A percentile compares a stretch with the other conserved stretches of the same genome.
Evolutionary conservation across 2,329 filamentous ascomycete species (phyloP).

Genomic region (Penicillium vulpinum): DNA sequence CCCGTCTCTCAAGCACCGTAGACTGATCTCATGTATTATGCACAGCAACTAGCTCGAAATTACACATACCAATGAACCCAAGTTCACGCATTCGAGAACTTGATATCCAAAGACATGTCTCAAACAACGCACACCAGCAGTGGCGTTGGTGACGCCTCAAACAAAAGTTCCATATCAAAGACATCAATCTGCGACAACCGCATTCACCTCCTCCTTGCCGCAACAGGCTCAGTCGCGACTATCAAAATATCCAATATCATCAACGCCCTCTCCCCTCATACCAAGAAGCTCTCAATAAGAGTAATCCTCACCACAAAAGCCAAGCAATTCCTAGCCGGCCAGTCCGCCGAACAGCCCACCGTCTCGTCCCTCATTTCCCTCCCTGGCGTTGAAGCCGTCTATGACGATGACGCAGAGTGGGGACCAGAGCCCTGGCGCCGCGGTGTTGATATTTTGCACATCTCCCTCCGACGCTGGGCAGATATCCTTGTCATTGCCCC

Average conservation of each 20-base stretch:
- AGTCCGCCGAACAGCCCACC: slow-evolving; percentile 72
- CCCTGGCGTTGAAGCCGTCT: slow-evolving; percentile 73
- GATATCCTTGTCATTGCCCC: slow-evolving; percentile 79
- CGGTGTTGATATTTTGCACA: slow-evolving; percentile 76
- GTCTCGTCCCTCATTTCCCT: slow-evolving; percentile 58
- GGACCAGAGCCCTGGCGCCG: slow-evolving; percentile 67
- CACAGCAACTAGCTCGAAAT: background rate
- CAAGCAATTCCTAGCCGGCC: slow-evolving; percentile 70
- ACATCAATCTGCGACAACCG: background rate
- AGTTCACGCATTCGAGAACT: background rate
- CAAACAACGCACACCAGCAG: background rate
- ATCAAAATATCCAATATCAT: slow-evolving; percentile 74
- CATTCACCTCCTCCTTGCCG: slow-evolving; percentile 52
- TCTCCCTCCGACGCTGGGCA: slow-evolving; percentile 78
- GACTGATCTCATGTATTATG: background rate
- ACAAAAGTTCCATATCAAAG: background rate
- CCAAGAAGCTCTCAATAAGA: slow-evolving; percentile 67
- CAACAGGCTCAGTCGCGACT: slow-evolving; percentile 72
- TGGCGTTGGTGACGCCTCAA: background rate
- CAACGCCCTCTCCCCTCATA: slow-evolving; percentile 39
- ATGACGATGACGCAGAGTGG: slow-evolving; percentile 81
- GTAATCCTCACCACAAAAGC: slow-evolving; percentile 74
- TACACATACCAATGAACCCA: background rate
- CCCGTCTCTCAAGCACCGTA: background rate
- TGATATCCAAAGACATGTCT: background rate